Percentiles rank a stretch among this genome's conserved stretches.
Conservation (phyloP, 2,329 filamentous ascomycete genomes). For the Triangularia verruculosa region DNA sequence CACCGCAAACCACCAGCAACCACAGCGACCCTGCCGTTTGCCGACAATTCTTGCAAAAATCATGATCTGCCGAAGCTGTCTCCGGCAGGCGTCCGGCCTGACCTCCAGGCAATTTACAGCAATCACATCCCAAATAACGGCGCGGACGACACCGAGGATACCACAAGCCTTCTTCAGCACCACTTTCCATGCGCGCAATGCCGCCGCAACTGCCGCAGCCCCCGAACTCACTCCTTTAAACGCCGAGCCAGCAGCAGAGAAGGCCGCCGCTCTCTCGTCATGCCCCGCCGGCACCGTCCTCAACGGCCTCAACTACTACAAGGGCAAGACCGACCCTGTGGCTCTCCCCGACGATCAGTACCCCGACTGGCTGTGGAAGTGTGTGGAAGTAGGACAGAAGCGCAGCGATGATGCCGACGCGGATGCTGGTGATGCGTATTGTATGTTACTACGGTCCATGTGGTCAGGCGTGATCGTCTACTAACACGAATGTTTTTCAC, state of each 20-base stretch:
- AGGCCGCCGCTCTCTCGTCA: slow-evolving; percentile 40
- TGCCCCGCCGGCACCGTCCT: slow-evolving; percentile 68
- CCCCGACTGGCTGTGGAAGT: slow-evolving; percentile 75
- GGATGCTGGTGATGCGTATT: slow-evolving; percentile 71
- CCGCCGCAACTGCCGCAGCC: slow-evolving; percentile 33
- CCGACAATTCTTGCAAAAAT: slow-evolving; percentile 29
- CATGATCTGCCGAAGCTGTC: slow-evolving; percentile 48
- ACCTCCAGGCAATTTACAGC: slow-evolving; percentile 22
- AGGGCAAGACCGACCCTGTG: slow-evolving; percentile 69
- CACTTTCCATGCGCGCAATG: slow-evolving; percentile 33
- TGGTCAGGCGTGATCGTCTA: background rate
- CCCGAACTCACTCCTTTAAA: slow-evolving; percentile 33
- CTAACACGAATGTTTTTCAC: background rate
- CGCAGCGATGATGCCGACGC: slow-evolving; percentile 46
- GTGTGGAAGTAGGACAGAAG: slow-evolving; percentile 59
- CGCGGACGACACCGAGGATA: background rate
- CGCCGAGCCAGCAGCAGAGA: slow-evolving; percentile 25
- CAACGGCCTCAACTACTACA: slow-evolving; percentile 73
- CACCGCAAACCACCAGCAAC: slow-evolving; percentile 3
- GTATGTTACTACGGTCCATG: slow-evolving; percentile 51
- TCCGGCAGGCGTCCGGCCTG: slow-evolving; percentile 44
- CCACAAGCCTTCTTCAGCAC: slow-evolving; percentile 38
- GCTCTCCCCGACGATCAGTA: slow-evolving; percentile 74
- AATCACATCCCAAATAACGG: slow-evolving; percentile 26
- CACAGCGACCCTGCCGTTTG: background rate